phyloP scores from a whole-genome alignment of 2,329 filamentous ascomycete species.

The Sporothrix schenckii region DNA sequence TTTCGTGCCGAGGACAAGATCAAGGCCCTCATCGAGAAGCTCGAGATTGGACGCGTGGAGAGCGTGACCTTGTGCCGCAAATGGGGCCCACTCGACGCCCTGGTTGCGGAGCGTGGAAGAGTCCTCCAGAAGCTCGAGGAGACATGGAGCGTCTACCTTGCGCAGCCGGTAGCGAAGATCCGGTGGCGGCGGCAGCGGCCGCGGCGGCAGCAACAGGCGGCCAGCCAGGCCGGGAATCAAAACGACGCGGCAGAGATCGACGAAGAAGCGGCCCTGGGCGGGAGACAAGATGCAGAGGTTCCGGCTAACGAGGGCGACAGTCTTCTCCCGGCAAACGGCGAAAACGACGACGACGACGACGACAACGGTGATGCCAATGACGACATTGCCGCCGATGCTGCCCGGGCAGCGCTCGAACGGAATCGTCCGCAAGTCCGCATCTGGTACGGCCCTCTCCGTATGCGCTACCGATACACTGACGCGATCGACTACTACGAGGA shows the following conservation, averaged over 20 bases:
- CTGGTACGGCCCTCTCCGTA: constrained; percentile 74
- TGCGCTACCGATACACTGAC: constrained; percentile 75
- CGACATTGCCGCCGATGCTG: constrained; percentile 42
- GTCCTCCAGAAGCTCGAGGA: constrained; percentile 76
- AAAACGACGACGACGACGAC: constrained; percentile 44
- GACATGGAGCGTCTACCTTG: constrained; percentile 78
- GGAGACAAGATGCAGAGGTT: neutral
- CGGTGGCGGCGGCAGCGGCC: constrained; percentile 1
- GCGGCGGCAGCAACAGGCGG: constrained; percentile 44
- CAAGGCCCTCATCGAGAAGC: constrained; percentile 80
- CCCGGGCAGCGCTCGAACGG: constrained; percentile 44
- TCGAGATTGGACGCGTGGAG: constrained; percentile 88
- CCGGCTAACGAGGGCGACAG: constrained; percentile 57
- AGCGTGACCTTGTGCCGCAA: constrained; percentile 83
- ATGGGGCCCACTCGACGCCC: constrained; percentile 78
- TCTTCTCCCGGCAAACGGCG: constrained; percentile 55
- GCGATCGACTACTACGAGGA: constrained; percentile 95
- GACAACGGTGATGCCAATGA: constrained; percentile 41
- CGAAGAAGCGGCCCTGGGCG: constrained; percentile 16
- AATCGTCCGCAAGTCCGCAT: constrained; percentile 70
- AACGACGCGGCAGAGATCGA: neutral
- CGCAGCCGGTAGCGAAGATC: constrained; percentile 49
- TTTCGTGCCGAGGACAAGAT: constrained; percentile 81
- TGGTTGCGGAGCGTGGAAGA: constrained; percentile 68
- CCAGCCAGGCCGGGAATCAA: constrained; percentile 33